Percentiles rank a stretch among this genome's conserved stretches.
phyloP scores from a whole-genome alignment of 2,329 filamentous ascomycete species.

The Colletotrichum tamarilloi region DNA sequence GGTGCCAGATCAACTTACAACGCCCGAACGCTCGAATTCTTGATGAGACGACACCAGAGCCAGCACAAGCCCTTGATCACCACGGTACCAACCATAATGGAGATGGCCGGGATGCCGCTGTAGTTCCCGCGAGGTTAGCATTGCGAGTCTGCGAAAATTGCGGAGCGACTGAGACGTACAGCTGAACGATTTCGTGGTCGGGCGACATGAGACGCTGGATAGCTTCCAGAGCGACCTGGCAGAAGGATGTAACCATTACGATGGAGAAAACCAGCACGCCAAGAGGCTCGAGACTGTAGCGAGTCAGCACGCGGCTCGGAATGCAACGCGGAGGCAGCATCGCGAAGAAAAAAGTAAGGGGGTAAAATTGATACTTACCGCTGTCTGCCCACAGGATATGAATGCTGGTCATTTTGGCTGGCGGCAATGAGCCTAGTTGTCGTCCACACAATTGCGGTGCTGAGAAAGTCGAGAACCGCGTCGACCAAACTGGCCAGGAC shows the following conservation, averaged over 20 bases:
- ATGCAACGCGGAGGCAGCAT: slow-evolving; percentile 14
- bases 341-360: neutral
- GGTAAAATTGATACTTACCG: slow-evolving; percentile 46
- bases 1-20: slow-evolving; percentile 57
- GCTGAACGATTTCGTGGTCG: slow-evolving; percentile 76
- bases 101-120: slow-evolving; percentile 73
- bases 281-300: slow-evolving; percentile 76
- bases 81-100: slow-evolving; percentile 85
- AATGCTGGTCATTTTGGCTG: slow-evolving; percentile 77
- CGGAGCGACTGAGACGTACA: slow-evolving; percentile 51
- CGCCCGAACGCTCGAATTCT: slow-evolving; percentile 87
- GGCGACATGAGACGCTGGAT: slow-evolving; percentile 69
- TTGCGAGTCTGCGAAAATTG: slow-evolving; percentile 16
- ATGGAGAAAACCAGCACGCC: slow-evolving; percentile 85
- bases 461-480: slow-evolving; percentile 82
- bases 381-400: slow-evolving; percentile 82
- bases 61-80: slow-evolving; percentile 85
- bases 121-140: slow-evolving; percentile 9
- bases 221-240: slow-evolving; percentile 80
- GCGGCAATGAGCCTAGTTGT: slow-evolving; percentile 77
- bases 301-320: slow-evolving; percentile 18
- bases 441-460: slow-evolving; percentile 83
- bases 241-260: slow-evolving; percentile 88
- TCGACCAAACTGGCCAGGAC: slow-evolving; percentile 85
- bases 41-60: slow-evolving; percentile 88